Evolutionary conservation across 2,329 filamentous ascomycete species (phyloP).

Genomic region (Trichoderma atroviride): DNA sequence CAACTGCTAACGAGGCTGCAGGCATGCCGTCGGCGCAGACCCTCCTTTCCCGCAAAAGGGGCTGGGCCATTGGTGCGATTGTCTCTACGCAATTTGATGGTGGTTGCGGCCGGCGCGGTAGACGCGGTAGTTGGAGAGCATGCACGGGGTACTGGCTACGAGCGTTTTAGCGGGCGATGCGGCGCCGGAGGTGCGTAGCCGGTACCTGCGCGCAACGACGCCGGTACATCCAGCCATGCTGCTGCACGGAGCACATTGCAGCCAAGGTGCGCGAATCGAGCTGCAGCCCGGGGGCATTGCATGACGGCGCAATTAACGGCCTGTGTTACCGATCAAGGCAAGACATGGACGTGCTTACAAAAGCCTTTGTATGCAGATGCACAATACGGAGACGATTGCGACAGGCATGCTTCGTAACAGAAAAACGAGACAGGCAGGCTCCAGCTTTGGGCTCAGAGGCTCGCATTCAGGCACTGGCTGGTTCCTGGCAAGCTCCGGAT

Average conservation of each 20-base stretch:
- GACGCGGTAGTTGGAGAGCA: not conserved
- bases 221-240: not conserved
- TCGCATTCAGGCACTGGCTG: not conserved
- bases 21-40: constrained; percentile 21
- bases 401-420: not conserved
- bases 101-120: not conserved
- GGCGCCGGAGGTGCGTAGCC: not conserved
- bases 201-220: not conserved
- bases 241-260: constrained; percentile 11
- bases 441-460: not conserved
- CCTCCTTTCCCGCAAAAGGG: constrained; percentile 25
- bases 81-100: constrained; percentile 13
- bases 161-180: not conserved
- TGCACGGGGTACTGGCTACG: constrained; percentile 1
- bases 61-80: constrained; percentile 25
- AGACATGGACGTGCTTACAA: not conserved
- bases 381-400: not conserved
- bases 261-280: not conserved
- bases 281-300: constrained; percentile 17
- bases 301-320: constrained; percentile 19
- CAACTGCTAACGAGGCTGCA: constrained; percentile 16
- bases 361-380: not conserved
- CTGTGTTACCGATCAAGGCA: not conserved
- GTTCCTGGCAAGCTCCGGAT: not conserved
- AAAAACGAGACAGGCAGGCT: not conserved